Evolutionary conservation across 495 filamentous ascomycete species (phyloP), one percentile per base, ranked within the genome.

Genomic region (Aspergillus cristatus): DNA sequence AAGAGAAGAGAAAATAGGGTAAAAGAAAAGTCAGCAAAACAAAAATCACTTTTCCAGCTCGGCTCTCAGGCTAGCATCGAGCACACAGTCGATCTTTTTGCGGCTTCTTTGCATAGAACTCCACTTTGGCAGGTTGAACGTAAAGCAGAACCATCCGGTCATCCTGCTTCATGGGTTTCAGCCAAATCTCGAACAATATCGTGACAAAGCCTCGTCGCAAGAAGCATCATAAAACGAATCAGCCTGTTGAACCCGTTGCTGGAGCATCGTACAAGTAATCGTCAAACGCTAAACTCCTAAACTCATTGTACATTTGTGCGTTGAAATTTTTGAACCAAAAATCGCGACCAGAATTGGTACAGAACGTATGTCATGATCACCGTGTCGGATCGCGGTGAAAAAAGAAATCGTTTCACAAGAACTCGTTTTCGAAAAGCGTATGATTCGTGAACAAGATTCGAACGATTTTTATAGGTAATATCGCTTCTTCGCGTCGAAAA

Each of bases 291-390:
- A 73, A 67, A 45, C 64, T 60, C 43, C 77, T 70, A 63, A 93
- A 91, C 58, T 93, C 83, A 53, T 74, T 60, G 66, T 93, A 94
- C 74, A 94, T 82, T 42, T 65, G 68, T 38, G 65, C 61, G 56
- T 91, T 82, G 72, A 91, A 91, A 53, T 81, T 79, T n/a, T 44
- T 73, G 67, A 40, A 78, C 67, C 28, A 91, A 72, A 54, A 83
- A 83, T 51, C 81, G 72, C n/a, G 78, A 78, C 84, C 84, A 89
- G 62, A 82, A 84, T 39, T 79, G 67, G 58, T 86, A 88, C 11
- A 86, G 70, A 39, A 76, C 68, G 40, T 74, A 84, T 82, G 51
- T 82, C 68, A 43, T 61, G 43, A 51, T 67, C 61, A 45, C 65
- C 75, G 37, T 68, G 70, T 31, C 67, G 71, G 14, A 54, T 38